Percentiles rank a stretch among this genome's conserved stretches.
Evolutionary conservation across 148 eudicot genomes (phyloP).

Genomic region (Spergularia bocconei): DNA sequence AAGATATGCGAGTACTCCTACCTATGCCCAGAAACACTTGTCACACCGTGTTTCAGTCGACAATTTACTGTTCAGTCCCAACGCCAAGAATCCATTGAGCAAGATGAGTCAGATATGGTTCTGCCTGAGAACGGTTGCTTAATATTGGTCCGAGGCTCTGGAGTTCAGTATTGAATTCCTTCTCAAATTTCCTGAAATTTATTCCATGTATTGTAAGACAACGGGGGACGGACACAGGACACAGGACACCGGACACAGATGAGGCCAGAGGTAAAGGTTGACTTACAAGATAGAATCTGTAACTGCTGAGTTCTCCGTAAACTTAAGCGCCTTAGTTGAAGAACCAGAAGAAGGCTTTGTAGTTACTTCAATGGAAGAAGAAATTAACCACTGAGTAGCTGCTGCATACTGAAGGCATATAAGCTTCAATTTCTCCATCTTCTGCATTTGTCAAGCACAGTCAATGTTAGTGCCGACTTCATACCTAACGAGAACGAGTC

Average conservation of each 20-base stretch:
- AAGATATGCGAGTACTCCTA: neutral
- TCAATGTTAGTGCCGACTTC: neutral
- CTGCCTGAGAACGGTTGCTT: constrained; percentile 78
- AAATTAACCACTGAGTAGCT: constrained; percentile 79
- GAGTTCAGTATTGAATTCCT: constrained; percentile 79
- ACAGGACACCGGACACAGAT: constrained; percentile 15
- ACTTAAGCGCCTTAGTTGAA: constrained; percentile 43
- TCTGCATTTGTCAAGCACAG: constrained; percentile 44
- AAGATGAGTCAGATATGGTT: constrained; percentile 85
- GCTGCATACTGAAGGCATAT: constrained; percentile 88
- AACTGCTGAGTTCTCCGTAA: constrained; percentile 50
- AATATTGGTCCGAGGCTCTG: constrained; percentile 78
- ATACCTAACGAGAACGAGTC: too few species aligned
- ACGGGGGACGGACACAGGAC: constrained; percentile 12
- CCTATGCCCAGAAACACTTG: neutral
- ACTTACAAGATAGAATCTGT: constrained; percentile 68
- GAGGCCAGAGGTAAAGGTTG: neutral
- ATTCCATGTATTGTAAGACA: neutral
- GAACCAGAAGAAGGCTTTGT: constrained; percentile 24
- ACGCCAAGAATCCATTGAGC: constrained; percentile 90
- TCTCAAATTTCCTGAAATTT: constrained; percentile 81
- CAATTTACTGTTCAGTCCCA: constrained; percentile 41
- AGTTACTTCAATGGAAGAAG: constrained; percentile 55
- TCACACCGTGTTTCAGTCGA: neutral
- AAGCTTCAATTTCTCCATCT: constrained; percentile 76